phyloP scores from a whole-genome alignment of 1,284 basidiomycete genomes.

The Trichosporon sp. region DNA sequence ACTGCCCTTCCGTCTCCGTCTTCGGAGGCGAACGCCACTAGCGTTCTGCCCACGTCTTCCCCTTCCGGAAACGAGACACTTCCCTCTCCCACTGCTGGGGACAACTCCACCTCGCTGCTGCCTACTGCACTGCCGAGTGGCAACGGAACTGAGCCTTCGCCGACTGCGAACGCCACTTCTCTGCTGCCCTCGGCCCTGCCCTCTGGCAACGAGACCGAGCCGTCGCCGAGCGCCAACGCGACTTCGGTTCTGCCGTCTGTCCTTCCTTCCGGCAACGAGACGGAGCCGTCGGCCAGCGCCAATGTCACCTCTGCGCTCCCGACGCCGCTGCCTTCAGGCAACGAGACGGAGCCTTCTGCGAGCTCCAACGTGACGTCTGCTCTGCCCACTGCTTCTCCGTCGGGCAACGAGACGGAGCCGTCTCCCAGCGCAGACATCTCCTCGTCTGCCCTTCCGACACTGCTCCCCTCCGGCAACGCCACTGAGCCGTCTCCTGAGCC shows the following conservation, averaged over 20 bases:
- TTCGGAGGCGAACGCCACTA: background rate
- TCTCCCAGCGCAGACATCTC: background rate
- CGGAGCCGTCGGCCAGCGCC: background rate
- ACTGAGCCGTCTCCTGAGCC: background rate
- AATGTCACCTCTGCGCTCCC: background rate
- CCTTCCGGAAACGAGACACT: slow-evolving; percentile 3
- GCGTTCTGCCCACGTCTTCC: background rate
- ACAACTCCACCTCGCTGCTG: background rate
- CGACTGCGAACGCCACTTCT: background rate
- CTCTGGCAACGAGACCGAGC: background rate
- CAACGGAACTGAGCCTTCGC: background rate
- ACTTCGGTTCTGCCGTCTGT: background rate
- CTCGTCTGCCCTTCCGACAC: background rate
- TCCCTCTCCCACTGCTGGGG: background rate
- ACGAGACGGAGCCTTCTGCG: background rate
- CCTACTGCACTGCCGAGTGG: background rate
- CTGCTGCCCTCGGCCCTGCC: background rate
- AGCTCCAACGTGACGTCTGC: background rate
- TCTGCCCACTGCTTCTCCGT: background rate
- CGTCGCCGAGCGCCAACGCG: background rate
- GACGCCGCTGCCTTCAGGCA: background rate
- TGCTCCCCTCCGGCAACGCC: background rate
- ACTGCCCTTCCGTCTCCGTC: background rate
- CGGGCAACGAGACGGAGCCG: background rate
- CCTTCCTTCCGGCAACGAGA: background rate